Base-by-base conservation (phyloP, 2,329 filamentous ascomycete genomes). In the Botrytis pseudocinerea region DNA sequence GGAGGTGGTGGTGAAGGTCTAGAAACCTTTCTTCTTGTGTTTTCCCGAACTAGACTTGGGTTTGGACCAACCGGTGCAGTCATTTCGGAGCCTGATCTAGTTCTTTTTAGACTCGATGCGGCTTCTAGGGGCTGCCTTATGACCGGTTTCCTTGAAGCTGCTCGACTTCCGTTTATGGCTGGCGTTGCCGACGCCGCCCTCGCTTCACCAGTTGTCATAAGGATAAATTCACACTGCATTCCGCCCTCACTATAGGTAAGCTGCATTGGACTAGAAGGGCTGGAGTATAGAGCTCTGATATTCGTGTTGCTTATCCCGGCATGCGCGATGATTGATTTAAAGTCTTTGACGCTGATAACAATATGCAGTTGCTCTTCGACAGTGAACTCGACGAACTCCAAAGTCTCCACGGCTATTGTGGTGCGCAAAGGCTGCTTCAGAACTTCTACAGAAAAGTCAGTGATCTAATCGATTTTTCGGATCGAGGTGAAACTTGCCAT, bases 291-390 rank as follows among this genome's bases (percentile, higher is more conserved):
- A 20, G 92, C 91, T 25, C 86, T 87, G 22, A 95, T 84, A 63
- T 88, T 86, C n/a, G 88, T 89, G 70, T 89, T 89, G 9, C 91
- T 86, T 38, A 90, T 89, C 38, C 91, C 90, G 16, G 93, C 92
- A 81, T 95, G 93, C 48, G 90, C 87, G 69, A 94, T 89, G 71
- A 95, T 93, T 48, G 92, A 90, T 69, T 92, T 90, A 81, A 95
- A 95, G 81, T 95, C 93, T 78, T 93, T 94, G 79, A 95, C 92
- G 77, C 90, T 93, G 79, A 95, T 92, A 73, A 93, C 88, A 78
- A 94, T 92, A 79, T 94, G 93, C 73, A 94, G 86, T 69, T 91
- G 90, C 74, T 93, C 89, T 79, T 94, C 90, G 44, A 93, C 90
- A 35, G 88, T 85, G 74, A 95, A 93, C 69, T 91, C 87, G 73